Conservation (phyloP, 805 yeast genomes). For the Schizosaccharomyces octosporus region DNA sequence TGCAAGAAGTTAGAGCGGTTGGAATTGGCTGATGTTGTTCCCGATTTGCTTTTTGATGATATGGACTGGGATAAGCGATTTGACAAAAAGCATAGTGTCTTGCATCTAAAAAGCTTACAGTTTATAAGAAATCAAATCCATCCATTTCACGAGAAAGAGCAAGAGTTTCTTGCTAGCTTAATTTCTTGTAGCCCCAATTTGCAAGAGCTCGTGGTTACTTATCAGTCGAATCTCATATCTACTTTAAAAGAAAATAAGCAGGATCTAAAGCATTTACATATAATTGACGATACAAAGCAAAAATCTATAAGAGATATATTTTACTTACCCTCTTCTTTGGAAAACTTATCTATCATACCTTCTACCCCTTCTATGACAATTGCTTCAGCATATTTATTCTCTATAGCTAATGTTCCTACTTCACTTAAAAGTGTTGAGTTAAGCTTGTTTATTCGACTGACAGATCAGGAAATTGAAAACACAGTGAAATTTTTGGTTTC, state of each 20-base stretch:
- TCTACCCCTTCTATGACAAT: not conserved
- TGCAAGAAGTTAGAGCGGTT: not conserved
- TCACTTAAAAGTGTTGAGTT: not conserved
- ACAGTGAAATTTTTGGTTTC: not conserved
- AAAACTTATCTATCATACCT: not conserved
- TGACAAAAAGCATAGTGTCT: not conserved
- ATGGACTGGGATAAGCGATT: not conserved
- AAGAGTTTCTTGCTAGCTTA: not conserved
- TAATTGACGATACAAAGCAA: not conserved
- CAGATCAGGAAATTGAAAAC: not conserved
- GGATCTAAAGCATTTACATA: not conserved
- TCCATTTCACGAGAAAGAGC: not conserved
- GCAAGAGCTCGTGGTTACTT: not conserved
- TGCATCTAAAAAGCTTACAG: not conserved
- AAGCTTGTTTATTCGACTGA: not conserved
- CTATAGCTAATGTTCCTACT: not conserved
- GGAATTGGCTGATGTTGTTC: not conserved
- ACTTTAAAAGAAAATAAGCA: not conserved
- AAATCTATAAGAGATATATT: not conserved
- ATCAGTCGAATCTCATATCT: not conserved
- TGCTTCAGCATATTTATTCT: not conserved
- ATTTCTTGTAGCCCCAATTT: not conserved
- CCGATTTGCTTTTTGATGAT: not conserved
- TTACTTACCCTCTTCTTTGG: not conserved
- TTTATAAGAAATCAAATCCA: not conserved